These are phyloP conservation scores for grape (Vitis vinifera) DNA, from an alignment of 164 flowering plant species.

Conservation along the genomic window DNA sequence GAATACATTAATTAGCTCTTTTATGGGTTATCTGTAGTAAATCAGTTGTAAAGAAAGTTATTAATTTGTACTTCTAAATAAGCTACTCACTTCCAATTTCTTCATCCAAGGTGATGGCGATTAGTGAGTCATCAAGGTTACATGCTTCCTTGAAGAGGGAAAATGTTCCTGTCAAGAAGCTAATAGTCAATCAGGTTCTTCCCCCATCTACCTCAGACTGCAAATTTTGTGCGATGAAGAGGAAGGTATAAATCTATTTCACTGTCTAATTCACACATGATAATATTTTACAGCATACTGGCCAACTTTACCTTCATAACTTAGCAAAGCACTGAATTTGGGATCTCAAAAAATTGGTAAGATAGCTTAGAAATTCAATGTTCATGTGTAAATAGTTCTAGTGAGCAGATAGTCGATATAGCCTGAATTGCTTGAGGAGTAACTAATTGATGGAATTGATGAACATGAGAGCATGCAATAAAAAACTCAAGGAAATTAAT, in stretches of 20 bases:
- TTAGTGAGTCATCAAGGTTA: conserved; percentile 83
- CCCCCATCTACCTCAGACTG: conserved; percentile 88
- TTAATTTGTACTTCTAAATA: neutral
- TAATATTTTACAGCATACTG: no score
- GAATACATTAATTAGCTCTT: neutral
- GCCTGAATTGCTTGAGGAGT: no score
- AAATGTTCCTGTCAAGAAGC: conserved; percentile 74
- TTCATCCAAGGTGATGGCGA: conserved; percentile 77
- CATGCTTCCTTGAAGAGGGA: conserved; percentile 79
- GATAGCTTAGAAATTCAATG: no score
- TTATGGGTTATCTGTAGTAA: neutral
- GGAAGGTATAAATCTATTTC: conserved; percentile 56
- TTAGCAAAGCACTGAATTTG: no score
- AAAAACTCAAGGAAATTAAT: no score
- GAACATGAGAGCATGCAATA: no score
- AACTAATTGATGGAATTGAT: no score
- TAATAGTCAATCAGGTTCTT: conserved; percentile 83
- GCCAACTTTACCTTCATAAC: no score
- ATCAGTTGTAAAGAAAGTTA: neutral
- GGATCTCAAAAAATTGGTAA: no score
- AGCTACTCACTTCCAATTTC: neutral
- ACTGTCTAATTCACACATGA: neutral
- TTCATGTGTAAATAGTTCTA: no score
- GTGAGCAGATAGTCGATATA: no score
- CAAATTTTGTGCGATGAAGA: conserved; percentile 88